Percentiles rank a stretch among this genome's conserved stretches.
These are phyloP conservation scores for Ampelomyces quisqualis DNA, from an alignment of 2,329 filamentous ascomycete species.

Conservation along the genomic window DNA sequence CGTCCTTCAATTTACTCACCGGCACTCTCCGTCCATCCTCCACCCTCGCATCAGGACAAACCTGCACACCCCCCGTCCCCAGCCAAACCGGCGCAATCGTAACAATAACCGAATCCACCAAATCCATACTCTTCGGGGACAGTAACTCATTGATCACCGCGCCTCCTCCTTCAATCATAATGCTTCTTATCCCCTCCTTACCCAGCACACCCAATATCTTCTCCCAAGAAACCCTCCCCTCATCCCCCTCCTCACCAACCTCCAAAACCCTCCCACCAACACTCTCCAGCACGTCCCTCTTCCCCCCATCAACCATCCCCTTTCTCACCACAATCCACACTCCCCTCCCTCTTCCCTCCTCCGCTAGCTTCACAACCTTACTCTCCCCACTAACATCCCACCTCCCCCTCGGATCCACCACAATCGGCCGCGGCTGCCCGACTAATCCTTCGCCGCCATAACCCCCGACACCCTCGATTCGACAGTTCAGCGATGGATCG, in stretches of 20 bases:
- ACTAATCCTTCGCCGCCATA: constrained; percentile 55
- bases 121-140: constrained; percentile 57
- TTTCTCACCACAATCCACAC: constrained; percentile 64
- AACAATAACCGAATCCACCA: constrained; percentile 77
- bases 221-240: constrained; percentile 53
- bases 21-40: constrained; percentile 54
- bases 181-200: constrained; percentile 64
- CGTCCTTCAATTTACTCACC: constrained; percentile 64
- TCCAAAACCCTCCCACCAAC: constrained; percentile 30
- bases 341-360: constrained; percentile 65
- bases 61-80: constrained; percentile 77
- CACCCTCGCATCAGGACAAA: constrained; percentile 65
- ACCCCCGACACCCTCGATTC: constrained; percentile 62
- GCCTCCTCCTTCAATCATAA: constrained; percentile 92
- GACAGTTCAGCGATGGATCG: constrained; percentile 81
- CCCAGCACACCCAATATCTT: constrained; percentile 62
- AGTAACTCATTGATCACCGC: constrained; percentile 79
- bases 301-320: constrained; percentile 12
- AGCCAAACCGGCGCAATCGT: constrained; percentile 90
- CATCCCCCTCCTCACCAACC: background rate
- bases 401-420: constrained; percentile 76
- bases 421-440: constrained; percentile 74
- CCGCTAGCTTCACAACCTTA: constrained; percentile 66
- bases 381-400: constrained; percentile 64
- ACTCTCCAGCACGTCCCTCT: constrained; percentile 36